Evolutionary conservation across 148 eudicot genomes (phyloP), one percentile per base, ranked within the genome.

Genomic region (Oxyria digyna): DNA sequence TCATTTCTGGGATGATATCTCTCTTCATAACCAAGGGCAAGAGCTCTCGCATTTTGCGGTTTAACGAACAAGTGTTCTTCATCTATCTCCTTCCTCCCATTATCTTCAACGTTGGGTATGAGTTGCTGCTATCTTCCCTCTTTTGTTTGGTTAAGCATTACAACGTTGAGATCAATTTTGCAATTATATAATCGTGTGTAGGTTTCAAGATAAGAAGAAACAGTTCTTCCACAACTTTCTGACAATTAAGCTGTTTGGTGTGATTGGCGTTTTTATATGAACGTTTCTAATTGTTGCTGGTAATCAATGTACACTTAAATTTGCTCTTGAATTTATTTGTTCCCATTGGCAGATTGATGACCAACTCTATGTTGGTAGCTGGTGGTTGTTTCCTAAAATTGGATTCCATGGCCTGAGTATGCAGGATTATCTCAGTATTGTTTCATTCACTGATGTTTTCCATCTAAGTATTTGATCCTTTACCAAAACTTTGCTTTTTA

Each of bases 181-280:
- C 52, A n/a, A 46, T 42, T 48, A 12, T 46, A n/a, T n/a, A 41
- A 54, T 54, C 15, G 23, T 23, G 62, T 73, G 69, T 80, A 94
- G 99, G 71, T 94, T 90, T 80, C 93, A 94, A 77, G 99, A 88
- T 33, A 94, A 94, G 87, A 94, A 94, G 87, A 94, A 94, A 71
- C 96, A 88, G 63, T 94, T 94, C 87, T 94, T 94, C 78, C 96
- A 88, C 49, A 94, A 94, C 78, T 94, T 94, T 79, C 78, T 90
- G 31, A 83, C 98, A 6, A 94, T 94, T 71, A 81, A 90, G 92
- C 74, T 90, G 49, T 90, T 94, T 70, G 98, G 98, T 40, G 84
- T 94, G 18, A 14, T 87, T 67, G 97, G 97, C 57, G 97, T 90
- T 35, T 85, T 94, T 68, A 85, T 94, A 73, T 94, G 97, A 23